These are phyloP conservation scores for Zygosaccharomyces pseudorouxii DNA, from an alignment of 805 yeast species.

Conservation along the genomic window DNA sequence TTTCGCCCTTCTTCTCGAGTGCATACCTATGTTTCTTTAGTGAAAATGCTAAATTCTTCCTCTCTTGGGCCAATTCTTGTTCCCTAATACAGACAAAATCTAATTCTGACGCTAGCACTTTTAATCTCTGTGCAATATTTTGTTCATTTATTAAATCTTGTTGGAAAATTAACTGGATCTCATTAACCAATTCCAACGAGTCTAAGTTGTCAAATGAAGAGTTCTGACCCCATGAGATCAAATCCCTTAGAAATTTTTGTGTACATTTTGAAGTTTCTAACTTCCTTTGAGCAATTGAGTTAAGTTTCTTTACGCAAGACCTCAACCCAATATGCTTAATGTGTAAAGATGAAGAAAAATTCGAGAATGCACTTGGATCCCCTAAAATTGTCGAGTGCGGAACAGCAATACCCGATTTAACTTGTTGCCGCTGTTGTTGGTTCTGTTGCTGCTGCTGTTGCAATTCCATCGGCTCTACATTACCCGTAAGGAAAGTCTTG, in stretches of 20 bases:
- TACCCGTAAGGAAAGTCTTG: slow-evolving; percentile 28
- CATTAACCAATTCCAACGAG: slow-evolving; percentile 16
- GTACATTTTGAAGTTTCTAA: slow-evolving; percentile 18
- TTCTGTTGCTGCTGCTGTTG: not conserved
- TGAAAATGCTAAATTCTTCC: slow-evolving; percentile 18
- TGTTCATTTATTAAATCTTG: slow-evolving; percentile 25
- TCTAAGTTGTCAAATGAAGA: slow-evolving; percentile 12
- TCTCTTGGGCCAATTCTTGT: slow-evolving; percentile 20
- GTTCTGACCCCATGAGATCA: slow-evolving; percentile 21
- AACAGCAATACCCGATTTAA: not conserved
- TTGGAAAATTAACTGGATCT: slow-evolving; percentile 22
- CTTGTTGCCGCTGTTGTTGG: not conserved
- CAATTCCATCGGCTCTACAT: slow-evolving; percentile 4
- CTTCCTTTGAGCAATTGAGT: slow-evolving; percentile 17
- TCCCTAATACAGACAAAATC: slow-evolving; percentile 27
- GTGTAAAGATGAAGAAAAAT: slow-evolving; percentile 7
- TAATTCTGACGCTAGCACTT: slow-evolving; percentile 17
- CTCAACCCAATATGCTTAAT: slow-evolving; percentile 15
- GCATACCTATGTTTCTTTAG: slow-evolving; percentile 18
- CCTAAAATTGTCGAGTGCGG: slow-evolving; percentile 7
- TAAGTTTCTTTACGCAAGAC: slow-evolving; percentile 18
- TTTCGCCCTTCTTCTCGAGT: slow-evolving; percentile 22
- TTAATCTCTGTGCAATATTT: slow-evolving; percentile 18
- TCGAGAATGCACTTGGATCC: slow-evolving; percentile 9
- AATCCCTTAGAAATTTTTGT: slow-evolving; percentile 21